Conservation (phyloP, 169 alveolate genomes). For the Perkinsus olseni region DNA sequence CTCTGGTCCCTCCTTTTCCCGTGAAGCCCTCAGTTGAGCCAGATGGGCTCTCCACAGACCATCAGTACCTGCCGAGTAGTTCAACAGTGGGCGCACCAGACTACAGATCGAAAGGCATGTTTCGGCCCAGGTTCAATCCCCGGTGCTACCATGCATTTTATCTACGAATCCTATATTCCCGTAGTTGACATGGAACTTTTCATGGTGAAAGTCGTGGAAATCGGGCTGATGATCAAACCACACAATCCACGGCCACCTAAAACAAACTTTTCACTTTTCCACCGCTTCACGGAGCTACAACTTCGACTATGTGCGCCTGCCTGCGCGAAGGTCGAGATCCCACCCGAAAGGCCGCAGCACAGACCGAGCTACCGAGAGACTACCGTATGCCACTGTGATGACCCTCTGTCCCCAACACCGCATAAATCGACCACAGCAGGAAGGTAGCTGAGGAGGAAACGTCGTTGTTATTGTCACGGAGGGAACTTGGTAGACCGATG, state of each 20-base stretch:
- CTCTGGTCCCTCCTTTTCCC: not conserved
- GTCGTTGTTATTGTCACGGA: too few relatives aligned
- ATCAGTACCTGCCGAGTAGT: not conserved
- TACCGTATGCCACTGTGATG: slow-evolving; percentile 10
- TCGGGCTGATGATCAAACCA: slow-evolving; percentile 8
- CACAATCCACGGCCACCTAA: slow-evolving; percentile 12
- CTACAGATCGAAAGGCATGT: not conserved
- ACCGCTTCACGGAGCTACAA: not conserved
- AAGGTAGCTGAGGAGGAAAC: not conserved
- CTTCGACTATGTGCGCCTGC: too few relatives aligned
- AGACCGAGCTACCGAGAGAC: not conserved
- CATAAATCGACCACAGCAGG: not conserved
- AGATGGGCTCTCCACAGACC: not conserved
- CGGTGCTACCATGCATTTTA: slow-evolving; percentile 1
- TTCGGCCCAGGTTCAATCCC: not conserved
- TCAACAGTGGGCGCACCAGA: too few relatives aligned
- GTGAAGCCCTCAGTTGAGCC: not conserved
- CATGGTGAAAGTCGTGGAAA: slow-evolving; percentile 11
- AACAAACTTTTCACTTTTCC: not conserved
- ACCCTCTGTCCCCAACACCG: slow-evolving; percentile 3
- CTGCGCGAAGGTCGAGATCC: too few relatives aligned
- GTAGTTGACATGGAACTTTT: not conserved
- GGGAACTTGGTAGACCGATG: too few relatives aligned
- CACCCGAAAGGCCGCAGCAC: too few relatives aligned
- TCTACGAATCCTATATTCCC: slow-evolving; percentile 7